Evolutionary conservation across 1,284 basidiomycete species (phyloP), one percentile per base, ranked within the genome.

Genomic region (Xerocomus amazonicus): DNA sequence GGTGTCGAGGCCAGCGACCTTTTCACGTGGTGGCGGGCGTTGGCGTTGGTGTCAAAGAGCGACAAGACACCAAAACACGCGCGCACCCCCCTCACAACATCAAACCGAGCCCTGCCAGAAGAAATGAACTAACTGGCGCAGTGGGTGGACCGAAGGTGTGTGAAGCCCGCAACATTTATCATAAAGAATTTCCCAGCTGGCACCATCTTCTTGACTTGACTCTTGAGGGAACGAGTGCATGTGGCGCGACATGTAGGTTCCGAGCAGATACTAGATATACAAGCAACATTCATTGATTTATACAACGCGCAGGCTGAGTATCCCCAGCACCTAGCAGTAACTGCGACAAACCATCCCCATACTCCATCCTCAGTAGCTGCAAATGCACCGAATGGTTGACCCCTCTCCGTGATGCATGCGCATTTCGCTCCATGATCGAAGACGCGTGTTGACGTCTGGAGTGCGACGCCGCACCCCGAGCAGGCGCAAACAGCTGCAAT

Each of bases 401-500:
- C 6, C 57, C 52, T 47, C 54, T 51, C 54, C 63, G 55, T 47
- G 71, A 59, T 40, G 65, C 58, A 40, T 73, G 68, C 17, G 60
- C 59, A 59, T 88, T 87, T 16, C 66, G 70, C 50, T 73, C 63
- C 31, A 84, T 73, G 51, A 90, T 87, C 9, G 67, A 59, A 3
- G 78, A 70, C 0, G 77, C 77, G 51, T 79, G 71, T 17, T 63
- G 56, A 46, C 79, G 73, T 49, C 73, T 77, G 34, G 86, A 87
- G 57, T 80, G 82, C 17, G 43, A 43, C 55, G 77, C 78, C 1
- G 59, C 52, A 3, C 71, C 69, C 7, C 69, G 61, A 4, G 76
- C 72, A 9, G 90, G 87, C 0, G 82, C 80, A 67, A 93, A 92
- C 36, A 93, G 68, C 85, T 89, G 54, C 49, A 32, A 31, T 45